Evolutionary conservation across 148 eudicot species (phyloP).

Genomic region (Rhododendron ovatum): DNA sequence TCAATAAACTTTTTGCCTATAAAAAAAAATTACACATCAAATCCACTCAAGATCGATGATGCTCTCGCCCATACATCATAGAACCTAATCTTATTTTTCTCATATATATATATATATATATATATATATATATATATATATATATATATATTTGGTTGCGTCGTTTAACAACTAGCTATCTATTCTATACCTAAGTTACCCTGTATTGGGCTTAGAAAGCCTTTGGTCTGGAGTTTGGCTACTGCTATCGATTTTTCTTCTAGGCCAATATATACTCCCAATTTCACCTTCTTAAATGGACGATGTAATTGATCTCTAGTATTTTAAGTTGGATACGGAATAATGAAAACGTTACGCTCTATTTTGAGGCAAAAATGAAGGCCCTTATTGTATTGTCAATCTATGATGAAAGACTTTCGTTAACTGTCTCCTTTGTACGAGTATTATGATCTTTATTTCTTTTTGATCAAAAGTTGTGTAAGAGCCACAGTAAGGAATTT

Average conservation of each 20-base stretch:
- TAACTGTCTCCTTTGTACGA: background rate
- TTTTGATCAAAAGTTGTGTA: background rate
- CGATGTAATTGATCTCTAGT: background rate
- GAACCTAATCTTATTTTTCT: too few relatives aligned
- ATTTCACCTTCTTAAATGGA: too few relatives aligned
- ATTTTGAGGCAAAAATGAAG: background rate
- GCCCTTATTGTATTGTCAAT: background rate
- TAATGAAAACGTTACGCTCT: background rate
- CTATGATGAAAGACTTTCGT: background rate
- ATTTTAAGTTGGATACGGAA: background rate
- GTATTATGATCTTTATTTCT: background rate
- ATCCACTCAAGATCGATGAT: background rate
- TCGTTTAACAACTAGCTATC: background rate
- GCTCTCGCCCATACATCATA: background rate
- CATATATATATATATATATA: too few relatives aligned
- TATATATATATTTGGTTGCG: background rate
- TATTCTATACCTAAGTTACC: background rate
- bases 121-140: too few relatives aligned
- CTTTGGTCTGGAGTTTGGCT: background rate
- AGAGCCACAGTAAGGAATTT: background rate
- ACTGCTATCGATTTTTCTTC: background rate
- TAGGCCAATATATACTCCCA: background rate
- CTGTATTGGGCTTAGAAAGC: background rate
- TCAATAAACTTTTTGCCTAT: too few relatives aligned
- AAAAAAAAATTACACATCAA: background rate